Base-by-base conservation (phyloP, 2,329 filamentous ascomycete species). In the Westerdykella ornata region DNA sequence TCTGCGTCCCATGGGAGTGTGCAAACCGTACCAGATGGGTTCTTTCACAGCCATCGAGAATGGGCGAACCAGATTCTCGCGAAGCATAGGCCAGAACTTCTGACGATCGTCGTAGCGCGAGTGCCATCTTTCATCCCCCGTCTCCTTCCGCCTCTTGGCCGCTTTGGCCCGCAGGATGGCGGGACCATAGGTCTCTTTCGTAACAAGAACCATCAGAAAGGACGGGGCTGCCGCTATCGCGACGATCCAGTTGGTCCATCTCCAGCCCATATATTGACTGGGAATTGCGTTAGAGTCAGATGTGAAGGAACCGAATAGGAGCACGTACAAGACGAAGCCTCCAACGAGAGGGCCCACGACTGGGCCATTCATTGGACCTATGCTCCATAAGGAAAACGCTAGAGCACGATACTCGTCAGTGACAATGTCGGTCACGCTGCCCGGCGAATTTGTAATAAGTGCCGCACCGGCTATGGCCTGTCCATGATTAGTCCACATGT, bases 391-490 rank as follows among this genome's bases (percentile, higher is more conserved):
- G 4, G 81, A 86, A 66, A 95, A 87, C 32, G 83, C 83, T n/a
- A 92, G 68, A 2, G 87, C 86, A 13, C 89, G 80, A 55, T 85
- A 80, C 37, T 94, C 80, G 35, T 90, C 85, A 12, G 76, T 75
- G n/a, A 86, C 81, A 37, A 95, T 82, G 62, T 96, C 89, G 19
- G 85, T 81, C 9, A 95, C 77, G 6, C 82, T 87, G 2, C 88
- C 89, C 0, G 88, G 87, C 1, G 84, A 80, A 59, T 94, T 94
- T 11, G 81, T 80, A 18, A 95, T 81, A 78, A 94, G 84, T 32
- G 84, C 86, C 5, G 85, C 78, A 3, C 86, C 84, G 38, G 82
- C 86, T 41, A 88, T 65, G 6, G 82, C 84, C 22, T 26, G 8
- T 26, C 8, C 7, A 9, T 26, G 8, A 26, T 26, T 26, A 26